Evolutionary conservation across 345 rosid species (phyloP), one percentile per base, ranked within the genome.

Genomic region (Eucalyptus grandis): DNA sequence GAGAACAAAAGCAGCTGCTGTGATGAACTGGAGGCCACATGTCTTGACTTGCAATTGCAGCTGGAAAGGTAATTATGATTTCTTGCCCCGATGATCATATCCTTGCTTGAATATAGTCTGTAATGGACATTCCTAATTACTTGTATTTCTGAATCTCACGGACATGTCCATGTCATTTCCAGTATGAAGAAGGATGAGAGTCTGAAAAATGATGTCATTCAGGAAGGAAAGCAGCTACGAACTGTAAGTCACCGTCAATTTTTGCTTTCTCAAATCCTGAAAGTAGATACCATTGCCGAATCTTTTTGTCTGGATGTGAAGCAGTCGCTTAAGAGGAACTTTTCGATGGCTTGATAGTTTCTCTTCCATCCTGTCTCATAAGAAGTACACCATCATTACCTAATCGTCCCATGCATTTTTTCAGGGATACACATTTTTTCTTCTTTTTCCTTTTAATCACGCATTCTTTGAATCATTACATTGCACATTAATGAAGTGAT

Each of bases 151-250:
- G 65, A 37, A 44, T 47, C 60, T 87, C 44, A 54, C 14, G 65
- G 65, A n/a, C n/a, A 16, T 40, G 17, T 56, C 47, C 34, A 87
- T 67, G 37, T 90, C 83, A 54, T 88, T 91, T 92, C 91, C 96
- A 98, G 99, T 89, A 81, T 87, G 88, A 90, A 87, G 47, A 93
- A 89, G 90, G 92, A 92, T 88, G 94, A 91, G 91, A 65, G 37
- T 62, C 91, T 90, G 14, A 53, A 49, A 51, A 47, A 65, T 88
- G 95, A 95, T 88, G 77, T 90, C 88, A 90, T 89, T 90, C 90
- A 83, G 91, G 95, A 92, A 26, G 95, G 92, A 80, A 95, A 90
- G 87, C 93, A 94, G 34, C 93, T 94, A 88, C 94, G 94, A 90
- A 93, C 94, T 34, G 99, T 97, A 93, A 96, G 99, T 95, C 90